Evolutionary conservation across 768 basidiomycete genomes (phyloP), one percentile per base, ranked within the genome.

Genomic region (Postia placenta): DNA sequence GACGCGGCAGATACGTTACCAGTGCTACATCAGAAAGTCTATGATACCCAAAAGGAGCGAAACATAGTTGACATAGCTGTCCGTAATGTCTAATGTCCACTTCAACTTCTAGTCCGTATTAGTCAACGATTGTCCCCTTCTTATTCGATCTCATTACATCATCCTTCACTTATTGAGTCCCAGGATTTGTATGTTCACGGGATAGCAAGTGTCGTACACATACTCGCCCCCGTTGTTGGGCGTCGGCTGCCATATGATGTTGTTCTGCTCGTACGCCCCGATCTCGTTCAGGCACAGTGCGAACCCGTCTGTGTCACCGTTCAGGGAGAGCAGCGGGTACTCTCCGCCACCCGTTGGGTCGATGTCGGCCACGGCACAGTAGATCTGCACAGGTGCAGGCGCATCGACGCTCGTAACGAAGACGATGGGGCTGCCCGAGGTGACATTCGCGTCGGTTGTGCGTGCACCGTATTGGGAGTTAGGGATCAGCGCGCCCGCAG

Each of bases 401-500:
- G 50, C 30, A 35, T 52, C 54, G 60, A 66, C 6, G 60, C 47
- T 12, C 61, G 64, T 71, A 33, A 65, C 50, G 70, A 76, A 70
- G 43, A 60, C 67, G 11, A 71, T 60, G 5, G 64, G 56, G 12
- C 66, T 66, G 37, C 65, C 68, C 11, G 50, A 55, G 7, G 66
- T 52, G 19, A 62, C 59, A 1, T 20, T 23, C 11, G 70, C 69
- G 49, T 73, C 74, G 17, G 61, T 53, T 17, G 20, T 12, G 15
- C 69, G 69, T 2, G 55, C 58, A n/a, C 50, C 53, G 47, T 33
- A 25, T 4, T 40, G 15, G 4, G 67, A 68, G 42, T 42, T 35
- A 1, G 74, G 74, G 22, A 67, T 64, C 15, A 80, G 56, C 6
- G 64, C 64, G 26, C 68, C 65, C 36, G 70, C 52, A 6, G 63